A percentile compares a stretch with the other conserved stretches of the same genome.
Evolutionary conservation across 495 filamentous ascomycete genomes (phyloP).

Genomic region (Podospora pseudocomata): DNA sequence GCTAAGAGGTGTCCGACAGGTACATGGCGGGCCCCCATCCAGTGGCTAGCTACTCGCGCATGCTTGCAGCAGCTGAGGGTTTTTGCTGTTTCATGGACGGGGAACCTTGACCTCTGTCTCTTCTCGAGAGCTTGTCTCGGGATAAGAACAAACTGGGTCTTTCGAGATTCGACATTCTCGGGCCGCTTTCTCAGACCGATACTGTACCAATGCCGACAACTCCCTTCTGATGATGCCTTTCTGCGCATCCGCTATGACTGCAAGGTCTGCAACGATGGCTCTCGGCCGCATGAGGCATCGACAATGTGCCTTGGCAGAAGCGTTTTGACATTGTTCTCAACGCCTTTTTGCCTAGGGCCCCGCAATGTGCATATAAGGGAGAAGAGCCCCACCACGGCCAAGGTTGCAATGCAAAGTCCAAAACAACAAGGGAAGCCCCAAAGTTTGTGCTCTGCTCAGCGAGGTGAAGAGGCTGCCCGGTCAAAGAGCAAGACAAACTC

Average conservation of each 20-base stretch:
- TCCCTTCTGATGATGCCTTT: too few relatives aligned
- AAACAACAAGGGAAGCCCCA: constrained; percentile 4
- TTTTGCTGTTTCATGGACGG: not conserved
- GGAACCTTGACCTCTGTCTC: not conserved
- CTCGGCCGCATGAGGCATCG: not conserved
- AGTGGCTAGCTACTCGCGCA: not conserved
- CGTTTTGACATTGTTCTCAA: constrained; percentile 6
- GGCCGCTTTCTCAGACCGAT: too few relatives aligned
- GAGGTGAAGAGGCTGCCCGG: not conserved
- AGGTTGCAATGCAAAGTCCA: constrained; percentile 7
- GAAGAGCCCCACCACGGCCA: constrained; percentile 6
- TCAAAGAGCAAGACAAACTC: not conserved
- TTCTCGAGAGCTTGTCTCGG: not conserved
- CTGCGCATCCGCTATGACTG: not conserved
- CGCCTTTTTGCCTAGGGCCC: constrained; percentile 6
- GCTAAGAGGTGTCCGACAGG: not conserved
- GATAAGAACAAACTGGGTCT: not conserved
- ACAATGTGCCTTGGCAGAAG: not conserved
- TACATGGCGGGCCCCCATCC: not conserved
- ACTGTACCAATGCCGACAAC: too few relatives aligned
- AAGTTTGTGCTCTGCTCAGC: constrained; percentile 2
- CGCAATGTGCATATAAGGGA: constrained; percentile 8
- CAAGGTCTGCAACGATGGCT: not conserved
- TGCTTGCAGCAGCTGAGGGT: not conserved
- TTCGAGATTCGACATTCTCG: not conserved